phyloP scores from a whole-genome alignment of 768 basidiomycete genomes.

The Tricholoma sp. region DNA sequence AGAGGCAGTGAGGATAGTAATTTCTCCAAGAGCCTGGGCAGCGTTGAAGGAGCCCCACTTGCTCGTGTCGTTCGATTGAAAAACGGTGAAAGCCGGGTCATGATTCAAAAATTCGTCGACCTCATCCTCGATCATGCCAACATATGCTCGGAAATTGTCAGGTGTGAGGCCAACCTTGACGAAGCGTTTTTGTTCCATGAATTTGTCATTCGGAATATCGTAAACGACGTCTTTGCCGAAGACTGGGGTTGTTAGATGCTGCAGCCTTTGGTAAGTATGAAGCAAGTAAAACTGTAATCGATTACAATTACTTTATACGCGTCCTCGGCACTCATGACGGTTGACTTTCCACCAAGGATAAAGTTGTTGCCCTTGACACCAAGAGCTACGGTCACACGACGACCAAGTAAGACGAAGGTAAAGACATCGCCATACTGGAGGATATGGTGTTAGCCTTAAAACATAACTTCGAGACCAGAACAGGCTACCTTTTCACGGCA shows the following conservation, averaged over 20 bases:
- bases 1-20: constrained; percentile 93
- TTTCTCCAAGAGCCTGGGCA: constrained; percentile 70
- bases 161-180: constrained; percentile 93
- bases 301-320: constrained; percentile 73
- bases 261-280: constrained; percentile 5
- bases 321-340: constrained; percentile 90
- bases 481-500: constrained; percentile 68
- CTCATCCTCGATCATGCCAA: constrained; percentile 74
- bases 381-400: constrained; percentile 85
- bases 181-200: constrained; percentile 99
- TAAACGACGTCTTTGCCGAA: constrained; percentile 98
- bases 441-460: background rate
- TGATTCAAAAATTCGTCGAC: constrained; percentile 64
- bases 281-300: background rate
- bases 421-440: constrained; percentile 92
- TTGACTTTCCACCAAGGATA: constrained; percentile 88
- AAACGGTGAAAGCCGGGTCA: constrained; percentile 58
- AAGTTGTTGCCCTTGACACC: constrained; percentile 93
- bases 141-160: constrained; percentile 86
- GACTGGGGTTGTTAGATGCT: constrained; percentile 91
- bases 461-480: background rate
- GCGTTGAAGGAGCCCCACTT: constrained; percentile 80
- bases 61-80: constrained; percentile 59
- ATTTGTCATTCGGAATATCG: constrained; percentile 90
- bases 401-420: constrained; percentile 88